phyloP scores from a whole-genome alignment of 306 rosid species.

The Medicago truncatula region DNA sequence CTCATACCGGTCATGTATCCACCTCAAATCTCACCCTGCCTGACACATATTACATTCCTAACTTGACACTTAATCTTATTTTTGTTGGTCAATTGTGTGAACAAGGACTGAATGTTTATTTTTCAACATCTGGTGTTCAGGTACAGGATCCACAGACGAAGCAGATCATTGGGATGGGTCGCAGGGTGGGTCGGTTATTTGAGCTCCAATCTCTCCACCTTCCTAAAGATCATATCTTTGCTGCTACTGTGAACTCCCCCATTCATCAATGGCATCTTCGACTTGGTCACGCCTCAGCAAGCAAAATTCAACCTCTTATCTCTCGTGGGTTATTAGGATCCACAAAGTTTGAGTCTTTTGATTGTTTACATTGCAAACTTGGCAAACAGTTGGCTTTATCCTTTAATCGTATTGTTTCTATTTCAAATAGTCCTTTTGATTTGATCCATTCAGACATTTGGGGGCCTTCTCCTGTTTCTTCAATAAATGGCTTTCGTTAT shows the following conservation, averaged over 20 bases:
- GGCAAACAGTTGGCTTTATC: not conserved
- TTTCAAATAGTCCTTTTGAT: not conserved
- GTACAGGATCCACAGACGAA: constrained; percentile 15
- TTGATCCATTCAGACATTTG: not conserved
- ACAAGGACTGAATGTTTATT: constrained; percentile 3
- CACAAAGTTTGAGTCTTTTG: constrained; percentile 7
- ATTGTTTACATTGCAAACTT: not conserved
- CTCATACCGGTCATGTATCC: not conserved
- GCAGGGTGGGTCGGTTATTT: constrained; percentile 9
- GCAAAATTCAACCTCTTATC: not conserved
- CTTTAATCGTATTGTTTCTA: not conserved
- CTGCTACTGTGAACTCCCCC: not conserved
- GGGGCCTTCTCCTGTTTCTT: not conserved
- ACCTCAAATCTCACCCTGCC: not conserved
- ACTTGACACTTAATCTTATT: not conserved
- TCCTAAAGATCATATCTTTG: not conserved
- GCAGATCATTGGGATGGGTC: constrained; percentile 6
- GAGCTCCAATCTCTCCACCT: not conserved
- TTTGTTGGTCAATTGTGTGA: not conserved
- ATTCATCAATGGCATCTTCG: constrained; percentile 10
- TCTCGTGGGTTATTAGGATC: constrained; percentile 12
- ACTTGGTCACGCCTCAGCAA: constrained; percentile 11
- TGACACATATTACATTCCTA: not conserved
- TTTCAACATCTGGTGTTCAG: constrained; percentile 12
- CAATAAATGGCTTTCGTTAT: constrained; percentile 1